Percentiles rank a stretch among this genome's conserved stretches.
These are phyloP conservation scores for Canavalia ensiformis DNA, from an alignment of 306 rosid species.

Conservation along the genomic window DNA sequence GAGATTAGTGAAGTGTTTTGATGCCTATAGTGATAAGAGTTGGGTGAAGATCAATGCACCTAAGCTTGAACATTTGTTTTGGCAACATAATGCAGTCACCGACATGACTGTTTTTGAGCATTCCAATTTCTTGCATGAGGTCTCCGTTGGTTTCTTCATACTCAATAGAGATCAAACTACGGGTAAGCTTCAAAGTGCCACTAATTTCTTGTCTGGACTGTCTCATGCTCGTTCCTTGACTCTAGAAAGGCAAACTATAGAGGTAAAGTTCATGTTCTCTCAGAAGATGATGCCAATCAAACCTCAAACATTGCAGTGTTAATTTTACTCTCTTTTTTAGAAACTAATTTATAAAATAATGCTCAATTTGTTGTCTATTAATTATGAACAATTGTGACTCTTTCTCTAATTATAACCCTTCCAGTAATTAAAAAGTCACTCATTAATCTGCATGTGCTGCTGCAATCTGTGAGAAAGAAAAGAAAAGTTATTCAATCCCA, in stretches of 20 bases:
- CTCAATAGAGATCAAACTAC: slow-evolving; percentile 47
- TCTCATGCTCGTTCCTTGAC: slow-evolving; percentile 60
- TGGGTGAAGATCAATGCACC: slow-evolving; percentile 67
- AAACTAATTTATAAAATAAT: neutral
- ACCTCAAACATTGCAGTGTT: neutral
- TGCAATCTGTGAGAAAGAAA: neutral
- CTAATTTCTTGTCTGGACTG: slow-evolving; percentile 62
- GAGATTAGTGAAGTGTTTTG: slow-evolving; percentile 64
- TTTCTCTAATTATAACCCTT: neutral
- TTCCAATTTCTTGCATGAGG: slow-evolving; percentile 60
- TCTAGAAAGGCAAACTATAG: slow-evolving; percentile 63
- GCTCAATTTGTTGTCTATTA: neutral
- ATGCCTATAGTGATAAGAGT: slow-evolving; percentile 53
- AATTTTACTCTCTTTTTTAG: neutral
- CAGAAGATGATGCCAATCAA: neutral
- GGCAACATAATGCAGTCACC: slow-evolving; percentile 67
- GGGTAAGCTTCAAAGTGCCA: slow-evolving; percentile 65
- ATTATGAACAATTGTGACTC: neutral
- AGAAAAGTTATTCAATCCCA: neutral
- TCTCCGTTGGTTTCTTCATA: slow-evolving; percentile 57
- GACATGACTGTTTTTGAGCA: slow-evolving; percentile 51
- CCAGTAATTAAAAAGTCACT: too few species aligned
- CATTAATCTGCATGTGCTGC: neutral
- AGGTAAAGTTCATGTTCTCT: slow-evolving; percentile 58
- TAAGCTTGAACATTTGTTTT: slow-evolving; percentile 51